Base-by-base conservation (phyloP, 2,329 filamentous ascomycete species). In the Fusarium brachygibbosum region DNA sequence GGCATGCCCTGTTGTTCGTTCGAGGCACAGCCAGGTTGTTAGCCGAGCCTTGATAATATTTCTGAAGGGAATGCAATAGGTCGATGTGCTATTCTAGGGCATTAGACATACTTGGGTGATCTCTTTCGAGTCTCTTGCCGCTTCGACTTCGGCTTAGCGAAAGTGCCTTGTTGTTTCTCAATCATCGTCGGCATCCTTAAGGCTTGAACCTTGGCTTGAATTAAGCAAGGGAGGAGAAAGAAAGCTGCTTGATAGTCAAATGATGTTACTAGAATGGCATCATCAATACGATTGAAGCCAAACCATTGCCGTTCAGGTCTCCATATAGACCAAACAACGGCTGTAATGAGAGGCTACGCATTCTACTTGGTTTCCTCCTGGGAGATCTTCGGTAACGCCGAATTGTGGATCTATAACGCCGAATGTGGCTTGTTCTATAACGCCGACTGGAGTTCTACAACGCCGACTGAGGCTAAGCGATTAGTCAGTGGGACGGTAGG, bases 41-140 rank as follows among this genome's bases (percentile, higher is more conserved):
- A 45, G 51, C 29, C 16, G 21, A 28, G 28, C 16, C 8, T 34
- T n/a, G 5, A 25, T 28, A 13, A 19, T 25, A 13, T 8, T n/a
- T 25, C 32, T 12, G 17, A 5, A 13, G 29, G 21, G 17, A 5
- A 12, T 3, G 6, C 5, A 16, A 19, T 21, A 29, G 48, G 32
- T 19, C 10, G 17, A 13, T 25, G 21, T 1, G 2, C 16, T 9
- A 13, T 12, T 11, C 31, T 29, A n/a, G 17, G 1, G 29, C 1
- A 28, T 9, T 10, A 29, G 2, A 21, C 5, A 13, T 21, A 54
- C 51, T 34, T 54, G 29, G 51, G 38, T 28, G 51, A 54, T 35
- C 51, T 28, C 38, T 35, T 54, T 42, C 51, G 38, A 16, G 38
- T 4, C 5, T 54, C 38, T 28, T 54, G 51, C 13, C 29, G 51